These are phyloP conservation scores for Boletus subparvulus DNA, from an alignment of 768 basidiomycete species.

Conservation along the genomic window DNA sequence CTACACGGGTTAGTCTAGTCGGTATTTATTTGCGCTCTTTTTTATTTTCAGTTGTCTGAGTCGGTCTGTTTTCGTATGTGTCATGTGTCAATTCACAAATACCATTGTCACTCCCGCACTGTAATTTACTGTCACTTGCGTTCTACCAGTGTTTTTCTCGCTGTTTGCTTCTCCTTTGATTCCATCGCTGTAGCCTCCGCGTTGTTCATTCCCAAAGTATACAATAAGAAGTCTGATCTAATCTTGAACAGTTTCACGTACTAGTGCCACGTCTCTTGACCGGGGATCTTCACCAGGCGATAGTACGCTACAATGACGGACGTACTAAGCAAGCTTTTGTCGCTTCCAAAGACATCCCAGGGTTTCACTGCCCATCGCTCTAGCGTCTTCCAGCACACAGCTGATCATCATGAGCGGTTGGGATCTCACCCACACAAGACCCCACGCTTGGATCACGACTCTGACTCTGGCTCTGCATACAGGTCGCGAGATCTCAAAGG, in stretches of 20 bases:
- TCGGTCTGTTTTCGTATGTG: too few relatives aligned
- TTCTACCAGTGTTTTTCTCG: too few relatives aligned
- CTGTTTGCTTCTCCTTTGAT: background rate
- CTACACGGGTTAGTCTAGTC: too few relatives aligned
- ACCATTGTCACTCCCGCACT: background rate
- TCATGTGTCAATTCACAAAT: too few relatives aligned
- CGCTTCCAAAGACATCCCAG: conserved; percentile 50
- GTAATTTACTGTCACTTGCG: background rate
- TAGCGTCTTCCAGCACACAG: conserved; percentile 33
- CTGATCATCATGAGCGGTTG: conserved; percentile 41
- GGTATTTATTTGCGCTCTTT: too few relatives aligned
- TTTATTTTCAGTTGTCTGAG: background rate
- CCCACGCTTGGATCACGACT: conserved; percentile 62
- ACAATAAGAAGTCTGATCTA: too few relatives aligned
- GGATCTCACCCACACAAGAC: conserved; percentile 67
- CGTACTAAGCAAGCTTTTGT: conserved; percentile 39
- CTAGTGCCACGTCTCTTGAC: background rate
- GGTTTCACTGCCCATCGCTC: conserved; percentile 46
- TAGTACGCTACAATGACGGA: conserved; percentile 33
- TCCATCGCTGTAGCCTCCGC: background rate
- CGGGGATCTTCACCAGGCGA: background rate
- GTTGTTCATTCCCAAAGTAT: too few relatives aligned
- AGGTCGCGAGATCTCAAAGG: conserved; percentile 43
- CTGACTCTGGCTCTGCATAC: conserved; percentile 66
- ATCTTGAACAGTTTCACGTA: background rate